Percentiles rank a stretch among this genome's conserved stretches.
phyloP scores from a whole-genome alignment of 805 yeast genomes.

The Debaryomyces prosopidis region DNA sequence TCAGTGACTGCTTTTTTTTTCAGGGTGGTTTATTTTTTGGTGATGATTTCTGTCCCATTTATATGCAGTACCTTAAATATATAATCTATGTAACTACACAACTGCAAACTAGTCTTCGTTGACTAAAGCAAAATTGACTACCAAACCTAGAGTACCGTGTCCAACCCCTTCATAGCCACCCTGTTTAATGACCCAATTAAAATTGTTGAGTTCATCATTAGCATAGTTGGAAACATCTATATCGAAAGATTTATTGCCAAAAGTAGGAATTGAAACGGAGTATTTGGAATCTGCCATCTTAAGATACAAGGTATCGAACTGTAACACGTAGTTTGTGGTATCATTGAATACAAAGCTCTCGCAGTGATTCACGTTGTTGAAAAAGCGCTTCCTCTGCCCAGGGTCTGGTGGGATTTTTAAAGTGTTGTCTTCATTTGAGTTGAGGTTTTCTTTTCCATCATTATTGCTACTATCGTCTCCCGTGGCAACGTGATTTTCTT shows the following conservation, averaged over 20 bases:
- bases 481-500: background rate
- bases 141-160: conserved; percentile 32
- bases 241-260: conserved; percentile 44
- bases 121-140: conserved; percentile 37
- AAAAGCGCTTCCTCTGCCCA: conserved; percentile 44
- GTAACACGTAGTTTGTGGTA: conserved; percentile 43
- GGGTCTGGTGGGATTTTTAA: conserved; percentile 32
- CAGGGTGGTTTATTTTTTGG: conserved; percentile 17
- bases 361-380: conserved; percentile 39
- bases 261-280: conserved; percentile 52
- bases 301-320: conserved; percentile 56
- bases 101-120: conserved; percentile 24
- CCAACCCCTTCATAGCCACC: conserved; percentile 35
- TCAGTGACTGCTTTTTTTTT: conserved; percentile 23
- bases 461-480: background rate
- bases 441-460: conserved; percentile 24
- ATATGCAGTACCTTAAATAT: background rate
- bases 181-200: conserved; percentile 46
- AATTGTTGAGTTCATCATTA: conserved; percentile 44
- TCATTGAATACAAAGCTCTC: conserved; percentile 40
- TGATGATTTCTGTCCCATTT: background rate
- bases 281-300: conserved; percentile 52
- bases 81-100: background rate
- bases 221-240: conserved; percentile 43
- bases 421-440: conserved; percentile 17